Percentiles rank a stretch among this genome's conserved stretches.
These are phyloP conservation scores for Blastobotrys parvus DNA, from an alignment of 805 yeast species.

Conservation along the genomic window DNA sequence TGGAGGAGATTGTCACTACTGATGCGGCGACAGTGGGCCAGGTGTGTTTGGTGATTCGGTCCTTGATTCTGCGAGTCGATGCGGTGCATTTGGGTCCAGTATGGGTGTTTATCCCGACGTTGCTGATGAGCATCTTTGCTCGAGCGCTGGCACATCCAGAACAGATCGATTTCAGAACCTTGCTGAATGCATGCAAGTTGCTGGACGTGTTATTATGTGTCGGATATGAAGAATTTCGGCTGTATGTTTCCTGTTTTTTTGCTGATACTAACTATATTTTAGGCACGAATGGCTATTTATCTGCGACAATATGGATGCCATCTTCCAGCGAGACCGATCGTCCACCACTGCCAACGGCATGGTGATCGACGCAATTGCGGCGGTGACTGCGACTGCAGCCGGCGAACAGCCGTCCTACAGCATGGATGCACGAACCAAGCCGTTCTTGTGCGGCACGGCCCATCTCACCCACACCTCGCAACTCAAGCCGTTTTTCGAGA, in stretches of 20 bases:
- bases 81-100: slow-evolving; percentile 55
- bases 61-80: slow-evolving; percentile 52
- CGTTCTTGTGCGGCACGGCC: no score
- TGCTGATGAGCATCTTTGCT: slow-evolving; percentile 46
- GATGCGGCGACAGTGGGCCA: slow-evolving; percentile 33
- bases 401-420: no score
- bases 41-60: slow-evolving; percentile 53
- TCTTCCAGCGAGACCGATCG: slow-evolving; percentile 33
- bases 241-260: slow-evolving; percentile 23
- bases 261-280: background rate
- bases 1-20: slow-evolving; percentile 36
- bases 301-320: slow-evolving; percentile 54
- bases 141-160: slow-evolving; percentile 21
- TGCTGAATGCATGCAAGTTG: slow-evolving; percentile 59
- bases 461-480: slow-evolving; percentile 35
- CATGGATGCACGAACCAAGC: no score
- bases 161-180: slow-evolving; percentile 10
- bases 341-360: no score
- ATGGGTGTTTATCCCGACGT: slow-evolving; percentile 62
- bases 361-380: no score
- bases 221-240: slow-evolving; percentile 67
- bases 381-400: no score
- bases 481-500: slow-evolving; percentile 57
- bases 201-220: slow-evolving; percentile 65
- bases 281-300: slow-evolving; percentile 77